Percentiles rank a stretch among this genome's conserved stretches.
Evolutionary conservation across 2,329 filamentous ascomycete genomes (phyloP).

Genomic region (Aschersonia sp.): DNA sequence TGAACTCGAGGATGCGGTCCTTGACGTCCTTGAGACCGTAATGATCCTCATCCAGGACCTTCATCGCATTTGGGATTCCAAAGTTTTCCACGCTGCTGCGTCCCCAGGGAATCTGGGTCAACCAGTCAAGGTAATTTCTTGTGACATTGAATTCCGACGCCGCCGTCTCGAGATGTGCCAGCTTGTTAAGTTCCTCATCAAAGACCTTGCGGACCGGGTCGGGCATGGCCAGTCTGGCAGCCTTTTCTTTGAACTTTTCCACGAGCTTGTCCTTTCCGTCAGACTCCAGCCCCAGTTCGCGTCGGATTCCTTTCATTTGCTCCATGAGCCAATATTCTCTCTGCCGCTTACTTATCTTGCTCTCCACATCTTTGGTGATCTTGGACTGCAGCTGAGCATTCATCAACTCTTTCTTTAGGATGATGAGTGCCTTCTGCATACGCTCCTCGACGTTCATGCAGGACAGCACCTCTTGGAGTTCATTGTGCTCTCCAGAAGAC

Average conservation of each 20-base stretch:
- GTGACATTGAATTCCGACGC: conserved; percentile 98
- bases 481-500: conserved; percentile 80
- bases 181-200: conserved; percentile 94
- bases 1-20: conserved; percentile 95
- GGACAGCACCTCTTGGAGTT: conserved; percentile 82
- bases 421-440: conserved; percentile 77
- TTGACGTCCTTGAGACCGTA: conserved; percentile 97
- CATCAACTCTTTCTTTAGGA: conserved; percentile 97
- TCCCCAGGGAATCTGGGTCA: conserved; percentile 96
- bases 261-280: conserved; percentile 98
- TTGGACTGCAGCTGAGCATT: conserved; percentile 94
- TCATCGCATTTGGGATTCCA: conserved; percentile 79
- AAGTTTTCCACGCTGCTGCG: conserved; percentile 94
- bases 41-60: conserved; percentile 88
- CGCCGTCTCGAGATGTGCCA: conserved; percentile 85
- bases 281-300: conserved; percentile 90
- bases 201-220: conserved; percentile 95
- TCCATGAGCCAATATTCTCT: conserved; percentile 98
- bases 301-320: conserved; percentile 96
- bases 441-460: conserved; percentile 85
- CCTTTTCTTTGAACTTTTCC: conserved; percentile 95
- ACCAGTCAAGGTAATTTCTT: conserved; percentile 94
- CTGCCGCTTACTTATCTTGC: conserved; percentile 92
- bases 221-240: conserved; percentile 86
- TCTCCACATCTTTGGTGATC: conserved; percentile 95